Evolutionary conservation across 2,329 filamentous ascomycete genomes (phyloP).

Genomic region (Penicillium oxalicum): DNA sequence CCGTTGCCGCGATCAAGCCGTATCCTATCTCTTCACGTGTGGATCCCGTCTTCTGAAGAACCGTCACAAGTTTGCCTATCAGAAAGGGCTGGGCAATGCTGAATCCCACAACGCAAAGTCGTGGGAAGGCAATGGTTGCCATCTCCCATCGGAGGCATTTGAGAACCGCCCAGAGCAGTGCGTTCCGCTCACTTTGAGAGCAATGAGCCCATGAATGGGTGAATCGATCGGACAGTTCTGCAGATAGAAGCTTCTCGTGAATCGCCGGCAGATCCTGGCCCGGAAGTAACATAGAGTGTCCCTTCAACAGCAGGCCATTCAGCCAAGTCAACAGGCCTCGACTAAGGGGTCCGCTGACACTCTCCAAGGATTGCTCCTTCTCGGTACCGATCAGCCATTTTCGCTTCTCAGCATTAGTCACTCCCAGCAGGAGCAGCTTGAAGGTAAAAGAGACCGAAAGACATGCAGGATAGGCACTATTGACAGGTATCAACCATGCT

Average conservation of each 20-base stretch:
- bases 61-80: conserved; percentile 9
- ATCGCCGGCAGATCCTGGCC: conserved; percentile 5
- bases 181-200: conserved; percentile 4
- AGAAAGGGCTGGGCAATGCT: conserved; percentile 16
- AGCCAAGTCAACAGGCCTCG: conserved; percentile 45
- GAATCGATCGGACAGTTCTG: conserved; percentile 1
- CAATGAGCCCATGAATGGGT: conserved; percentile 4
- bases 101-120: conserved; percentile 14
- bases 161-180: conserved; percentile 10
- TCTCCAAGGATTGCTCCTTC: conserved; percentile 38
- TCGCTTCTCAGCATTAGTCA: conserved; percentile 36
- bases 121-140: conserved; percentile 7
- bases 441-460: no score
- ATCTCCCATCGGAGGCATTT: conserved; percentile 16
- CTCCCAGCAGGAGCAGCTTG: conserved; percentile 15
- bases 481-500: conserved; percentile 21
- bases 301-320: conserved; percentile 15
- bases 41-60: conserved; percentile 4
- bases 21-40: neutral
- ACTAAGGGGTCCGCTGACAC: conserved; percentile 42
- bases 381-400: conserved; percentile 26
- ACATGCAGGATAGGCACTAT: no score
- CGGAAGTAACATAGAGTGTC: conserved; percentile 5
- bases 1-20: no score
- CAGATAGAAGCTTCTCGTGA: conserved; percentile 7